phyloP scores from a whole-genome alignment of 805 yeast species.

The Cyberlindnera subsufficiens region DNA sequence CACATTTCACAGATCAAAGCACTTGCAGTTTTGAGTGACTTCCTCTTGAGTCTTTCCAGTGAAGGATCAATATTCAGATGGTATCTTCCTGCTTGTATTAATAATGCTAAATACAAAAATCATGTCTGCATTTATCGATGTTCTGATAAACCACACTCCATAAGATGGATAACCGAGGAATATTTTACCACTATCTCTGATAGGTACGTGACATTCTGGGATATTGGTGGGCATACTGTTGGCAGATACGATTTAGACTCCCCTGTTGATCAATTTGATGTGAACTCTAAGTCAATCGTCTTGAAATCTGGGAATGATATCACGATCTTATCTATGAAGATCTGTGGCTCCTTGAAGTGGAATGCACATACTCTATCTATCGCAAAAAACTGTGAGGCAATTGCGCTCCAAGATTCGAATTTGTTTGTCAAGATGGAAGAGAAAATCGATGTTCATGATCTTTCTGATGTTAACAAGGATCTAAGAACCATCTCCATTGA shows the following conservation, averaged over 20 bases:
- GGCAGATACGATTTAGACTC: neutral
- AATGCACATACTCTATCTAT: too few species aligned
- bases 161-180: conserved; percentile 1
- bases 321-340: neutral
- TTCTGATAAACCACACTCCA: too few species aligned
- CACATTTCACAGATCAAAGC: conserved; percentile 5
- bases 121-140: too few species aligned
- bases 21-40: conserved; percentile 1
- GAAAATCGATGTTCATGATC: neutral
- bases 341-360: too few species aligned
- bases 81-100: neutral
- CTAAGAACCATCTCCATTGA: neutral
- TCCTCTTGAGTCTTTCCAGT: conserved; percentile 5
- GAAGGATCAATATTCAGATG: conserved; percentile 10
- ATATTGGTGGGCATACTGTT: neutral
- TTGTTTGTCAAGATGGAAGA: neutral
- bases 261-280: neutral
- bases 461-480: neutral
- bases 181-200: conserved; percentile 3
- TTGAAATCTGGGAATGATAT: neutral
- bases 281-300: neutral
- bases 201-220: conserved; percentile 2
- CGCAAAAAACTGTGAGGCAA: neutral
- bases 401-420: neutral
- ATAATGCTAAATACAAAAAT: too few species aligned